Evolutionary conservation across 768 basidiomycete genomes (phyloP).

Genomic region (Mycena sanguinolenta): DNA sequence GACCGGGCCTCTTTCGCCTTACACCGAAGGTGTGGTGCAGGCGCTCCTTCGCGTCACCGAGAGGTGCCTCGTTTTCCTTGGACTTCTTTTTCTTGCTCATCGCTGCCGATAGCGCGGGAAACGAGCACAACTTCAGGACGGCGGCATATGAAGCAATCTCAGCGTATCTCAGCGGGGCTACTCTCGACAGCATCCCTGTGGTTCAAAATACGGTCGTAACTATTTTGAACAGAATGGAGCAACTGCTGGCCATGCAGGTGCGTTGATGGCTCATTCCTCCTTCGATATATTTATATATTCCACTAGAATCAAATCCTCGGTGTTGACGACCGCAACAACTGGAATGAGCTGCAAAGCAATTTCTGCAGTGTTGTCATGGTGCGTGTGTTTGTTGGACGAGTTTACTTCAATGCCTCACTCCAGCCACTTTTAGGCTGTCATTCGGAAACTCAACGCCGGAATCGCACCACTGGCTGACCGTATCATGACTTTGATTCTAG

Average conservation of each 20-base stretch:
- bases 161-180: slow-evolving; percentile 85
- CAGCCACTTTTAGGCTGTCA: slow-evolving; percentile 70
- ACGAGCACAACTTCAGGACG: slow-evolving; percentile 94
- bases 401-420: not conserved
- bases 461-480: slow-evolving; percentile 93
- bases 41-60: slow-evolving; percentile 91
- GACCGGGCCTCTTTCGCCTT: slow-evolving; percentile 83
- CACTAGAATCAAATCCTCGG: slow-evolving; percentile 92
- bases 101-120: slow-evolving; percentile 66
- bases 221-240: slow-evolving; percentile 92
- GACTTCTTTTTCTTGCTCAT: slow-evolving; percentile 31
- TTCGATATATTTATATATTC: not conserved
- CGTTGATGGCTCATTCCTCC: slow-evolving; percentile 38
- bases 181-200: slow-evolving; percentile 81
- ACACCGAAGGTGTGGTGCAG: slow-evolving; percentile 88
- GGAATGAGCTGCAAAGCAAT: slow-evolving; percentile 98
- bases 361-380: slow-evolving; percentile 92
- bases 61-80: slow-evolving; percentile 63
- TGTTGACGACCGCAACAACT: slow-evolving; percentile 96
- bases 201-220: slow-evolving; percentile 87
- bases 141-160: slow-evolving; percentile 97
- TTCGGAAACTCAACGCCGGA: slow-evolving; percentile 85
- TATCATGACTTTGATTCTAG: slow-evolving; percentile 92
- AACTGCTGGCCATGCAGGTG: slow-evolving; percentile 86
- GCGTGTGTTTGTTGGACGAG: slow-evolving; percentile 49